Evolutionary conservation across 75 land plant genomes (phyloP).

Genomic region (Cupressus sempervirens): DNA sequence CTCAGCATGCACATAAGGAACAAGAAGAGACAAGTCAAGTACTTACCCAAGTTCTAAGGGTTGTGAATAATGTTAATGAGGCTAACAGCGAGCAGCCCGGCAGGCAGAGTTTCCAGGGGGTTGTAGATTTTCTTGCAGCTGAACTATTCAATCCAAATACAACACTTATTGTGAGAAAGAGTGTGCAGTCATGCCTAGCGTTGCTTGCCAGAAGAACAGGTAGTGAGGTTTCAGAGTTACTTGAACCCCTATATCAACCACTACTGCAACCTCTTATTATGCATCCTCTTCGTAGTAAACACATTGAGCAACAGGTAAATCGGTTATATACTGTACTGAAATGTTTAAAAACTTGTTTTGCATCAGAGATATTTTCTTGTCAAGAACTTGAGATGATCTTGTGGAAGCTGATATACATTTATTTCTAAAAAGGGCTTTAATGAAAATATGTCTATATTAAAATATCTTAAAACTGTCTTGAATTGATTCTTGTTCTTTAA

Average conservation of each 20-base stretch:
- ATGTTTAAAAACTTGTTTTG: not conserved
- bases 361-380: not conserved
- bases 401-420: constrained; percentile 1
- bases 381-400: not conserved
- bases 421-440: not conserved
- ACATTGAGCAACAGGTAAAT: constrained; percentile 95
- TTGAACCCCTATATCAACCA: constrained; percentile 82
- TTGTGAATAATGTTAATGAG: constrained; percentile 99
- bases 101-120: constrained; percentile 94
- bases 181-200: constrained; percentile 95
- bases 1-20: constrained; percentile 91
- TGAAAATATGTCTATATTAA: not conserved
- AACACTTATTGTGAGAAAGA: constrained; percentile 80
- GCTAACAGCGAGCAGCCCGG: constrained; percentile 87
- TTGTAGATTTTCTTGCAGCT: constrained; percentile 86
- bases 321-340: not conserved
- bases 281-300: constrained; percentile 78
- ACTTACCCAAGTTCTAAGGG: constrained; percentile 93
- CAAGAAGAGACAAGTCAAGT: constrained; percentile 99
- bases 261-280: constrained; percentile 86
- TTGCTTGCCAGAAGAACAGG: constrained; percentile 98
- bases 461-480: not conserved
- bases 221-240: constrained; percentile 96
- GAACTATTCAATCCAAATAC: constrained; percentile 96
- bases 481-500: not conserved